Evolutionary conservation across 768 basidiomycete genomes (phyloP), one percentile per base, ranked within the genome.

Genomic region (Polyporus arcularius): DNA sequence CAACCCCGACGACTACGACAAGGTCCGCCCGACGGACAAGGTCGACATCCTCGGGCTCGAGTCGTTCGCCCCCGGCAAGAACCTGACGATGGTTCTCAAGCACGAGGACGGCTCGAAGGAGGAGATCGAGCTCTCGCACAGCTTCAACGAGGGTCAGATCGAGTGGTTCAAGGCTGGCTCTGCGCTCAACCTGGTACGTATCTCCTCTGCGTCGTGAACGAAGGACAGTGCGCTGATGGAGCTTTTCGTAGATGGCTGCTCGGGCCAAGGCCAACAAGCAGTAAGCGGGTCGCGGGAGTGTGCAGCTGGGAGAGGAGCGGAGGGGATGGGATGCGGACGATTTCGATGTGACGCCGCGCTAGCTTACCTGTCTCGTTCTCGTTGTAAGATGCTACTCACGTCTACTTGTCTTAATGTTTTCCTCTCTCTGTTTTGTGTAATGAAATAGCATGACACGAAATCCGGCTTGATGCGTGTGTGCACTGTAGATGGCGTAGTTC

Each of bases 141-240:
- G 93, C 12, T 98, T 97, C 83, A 98, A 98, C 73, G 89, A 94
- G 76, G 94, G 94, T 49, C 96, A 97, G 78, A 96, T 97, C 71
- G 93, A 85, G 68, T 97, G 96, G 96, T 98, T 97, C 88, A 96
- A 95, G 83, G 94, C 94, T 69, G 96, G 96, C 43, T 94, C 91
- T 66, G 93, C 94, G 16, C 85, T 96, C 55, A 95, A 96, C 83
- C 71, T 94, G 77, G 89, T 92, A 66, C 41, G 84, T 80, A 47
- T 21, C 14, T 21, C 35, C 26, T 18, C 31, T 35, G 35, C 28
- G 1, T 11, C 21, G 11, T 14, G 11, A 5, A 12, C 51, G 3
- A 4, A 4, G 9, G 15, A 11, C 50, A 61, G 45, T 69, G 72
- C 47, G 66, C 51, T 10, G 31, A 4, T 9, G 32, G 14, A 28